Evolutionary conservation across 495 filamentous ascomycete genomes (phyloP).

Genomic region (Astrothelium subdiscretum): DNA sequence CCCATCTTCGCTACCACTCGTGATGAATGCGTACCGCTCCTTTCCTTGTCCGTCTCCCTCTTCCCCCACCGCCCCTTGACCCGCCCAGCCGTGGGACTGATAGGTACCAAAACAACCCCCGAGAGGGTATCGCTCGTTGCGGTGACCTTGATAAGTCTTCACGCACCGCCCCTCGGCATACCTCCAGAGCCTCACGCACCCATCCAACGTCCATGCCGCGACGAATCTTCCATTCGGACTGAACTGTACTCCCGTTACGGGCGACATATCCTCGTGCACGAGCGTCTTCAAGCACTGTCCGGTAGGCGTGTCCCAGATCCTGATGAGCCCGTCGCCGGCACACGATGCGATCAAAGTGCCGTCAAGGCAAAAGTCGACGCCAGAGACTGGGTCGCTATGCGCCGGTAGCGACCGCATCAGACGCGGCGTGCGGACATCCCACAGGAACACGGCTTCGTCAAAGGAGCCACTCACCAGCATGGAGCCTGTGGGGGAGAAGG

Average conservation of each 20-base stretch:
- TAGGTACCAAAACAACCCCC: constrained; percentile 67
- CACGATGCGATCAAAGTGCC: constrained; percentile 87
- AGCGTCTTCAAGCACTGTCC: constrained; percentile 91
- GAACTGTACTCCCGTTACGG: constrained; percentile 83
- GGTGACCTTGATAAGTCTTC: constrained; percentile 95
- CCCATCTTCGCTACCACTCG: constrained; percentile 79
- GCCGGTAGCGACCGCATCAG: constrained; percentile 85
- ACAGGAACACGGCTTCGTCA: constrained; percentile 92
- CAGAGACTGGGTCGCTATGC: constrained; percentile 86
- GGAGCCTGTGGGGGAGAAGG: constrained; percentile 92
- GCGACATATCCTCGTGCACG: constrained; percentile 90
- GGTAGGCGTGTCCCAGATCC: constrained; percentile 91
- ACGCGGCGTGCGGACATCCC: constrained; percentile 78
- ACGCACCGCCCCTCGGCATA: constrained; percentile 79
- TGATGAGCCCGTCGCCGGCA: constrained; percentile 74
- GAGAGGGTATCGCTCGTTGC: constrained; percentile 72
- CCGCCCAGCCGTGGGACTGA: constrained; percentile 40
- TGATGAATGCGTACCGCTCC: constrained; percentile 48
- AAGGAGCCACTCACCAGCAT: constrained; percentile 91
- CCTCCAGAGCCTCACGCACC: constrained; percentile 83
- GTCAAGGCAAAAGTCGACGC: constrained; percentile 85
- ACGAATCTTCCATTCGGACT: constrained; percentile 88
- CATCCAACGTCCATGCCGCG: constrained; percentile 83
- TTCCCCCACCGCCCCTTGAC: constrained; percentile 13
- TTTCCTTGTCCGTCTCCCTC: neutral